Percentiles rank a stretch among this genome's conserved stretches.
phyloP scores from a whole-genome alignment of 2,329 filamentous ascomycete species.

The Fusarium sp. region DNA sequence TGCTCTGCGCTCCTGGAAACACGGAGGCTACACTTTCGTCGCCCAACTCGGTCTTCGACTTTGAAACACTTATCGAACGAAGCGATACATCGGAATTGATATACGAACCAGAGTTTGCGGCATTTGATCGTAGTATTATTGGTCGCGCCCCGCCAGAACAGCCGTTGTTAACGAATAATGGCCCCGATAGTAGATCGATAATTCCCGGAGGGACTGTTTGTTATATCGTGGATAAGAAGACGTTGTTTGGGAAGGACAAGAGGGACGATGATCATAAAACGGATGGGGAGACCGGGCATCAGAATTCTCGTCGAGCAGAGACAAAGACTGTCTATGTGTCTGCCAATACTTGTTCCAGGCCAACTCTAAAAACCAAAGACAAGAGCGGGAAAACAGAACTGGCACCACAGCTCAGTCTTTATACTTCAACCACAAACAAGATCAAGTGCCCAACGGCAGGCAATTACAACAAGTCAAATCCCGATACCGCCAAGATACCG shows the following conservation, averaged over 20 bases:
- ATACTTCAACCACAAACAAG: conserved; percentile 67
- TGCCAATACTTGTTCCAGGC: conserved; percentile 85
- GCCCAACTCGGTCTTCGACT: conserved; percentile 7
- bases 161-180: conserved; percentile 69
- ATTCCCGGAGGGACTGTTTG: conserved; percentile 66
- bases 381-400: conserved; percentile 8
- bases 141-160: conserved; percentile 65
- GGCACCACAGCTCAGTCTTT: conserved; percentile 78
- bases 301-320: conserved; percentile 43
- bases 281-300: conserved; percentile 5
- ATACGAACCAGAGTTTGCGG: conserved; percentile 69
- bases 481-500: conserved; percentile 44
- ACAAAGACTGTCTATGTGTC: conserved; percentile 74
- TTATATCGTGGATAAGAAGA: conserved; percentile 45
- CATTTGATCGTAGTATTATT: conserved; percentile 69
- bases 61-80: conserved; percentile 24
- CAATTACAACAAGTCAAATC: conserved; percentile 25
- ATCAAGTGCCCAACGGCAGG: conserved; percentile 42
- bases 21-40: conserved; percentile 67
- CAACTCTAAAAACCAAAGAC: conserved; percentile 51
- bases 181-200: conserved; percentile 66
- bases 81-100: conserved; percentile 35
- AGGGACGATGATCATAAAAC: conserved; percentile 19
- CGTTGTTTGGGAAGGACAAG: conserved; percentile 38
- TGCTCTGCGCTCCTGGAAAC: conserved; percentile 65